phyloP scores from a whole-genome alignment of 2,329 filamentous ascomycete genomes.

The Colletotrichum sp. region DNA sequence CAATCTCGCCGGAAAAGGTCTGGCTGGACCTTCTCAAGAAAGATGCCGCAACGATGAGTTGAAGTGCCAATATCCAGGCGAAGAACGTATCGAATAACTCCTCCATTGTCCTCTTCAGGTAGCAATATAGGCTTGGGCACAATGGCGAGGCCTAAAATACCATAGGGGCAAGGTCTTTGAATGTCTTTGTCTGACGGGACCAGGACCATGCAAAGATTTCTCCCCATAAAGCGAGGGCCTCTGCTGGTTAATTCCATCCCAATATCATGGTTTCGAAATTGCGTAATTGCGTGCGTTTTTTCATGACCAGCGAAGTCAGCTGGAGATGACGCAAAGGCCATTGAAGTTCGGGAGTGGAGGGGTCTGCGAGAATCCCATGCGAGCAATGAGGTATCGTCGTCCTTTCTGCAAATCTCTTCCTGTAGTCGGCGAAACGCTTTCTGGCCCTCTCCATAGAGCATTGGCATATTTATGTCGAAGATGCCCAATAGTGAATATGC shows the following conservation, averaged over 20 bases:
- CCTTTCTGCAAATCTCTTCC: neutral
- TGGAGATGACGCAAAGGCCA: neutral
- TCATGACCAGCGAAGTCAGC: neutral
- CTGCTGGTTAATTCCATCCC: neutral
- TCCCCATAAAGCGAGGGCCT: neutral
- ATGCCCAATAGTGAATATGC: conserved; percentile 30
- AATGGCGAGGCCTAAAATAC: neutral
- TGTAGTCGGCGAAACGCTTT: conserved; percentile 25
- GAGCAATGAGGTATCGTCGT: neutral
- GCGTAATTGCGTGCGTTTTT: neutral
- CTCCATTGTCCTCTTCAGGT: neutral
- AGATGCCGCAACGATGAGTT: neutral
- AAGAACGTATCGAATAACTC: neutral
- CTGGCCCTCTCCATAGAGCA: conserved; percentile 29
- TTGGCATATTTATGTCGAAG: conserved; percentile 29
- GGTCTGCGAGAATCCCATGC: neutral
- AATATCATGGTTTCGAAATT: neutral
- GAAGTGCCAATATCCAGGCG: neutral
- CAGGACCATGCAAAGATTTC: neutral
- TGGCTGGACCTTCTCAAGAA: neutral
- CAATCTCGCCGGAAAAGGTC: neutral
- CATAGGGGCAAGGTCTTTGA: neutral
- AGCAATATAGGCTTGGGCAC: neutral
- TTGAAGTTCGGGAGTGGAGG: neutral
- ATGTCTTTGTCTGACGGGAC: neutral